Evolutionary conservation across 768 basidiomycete species (phyloP).

Genomic region (Rhizopogon vesiculosus): DNA sequence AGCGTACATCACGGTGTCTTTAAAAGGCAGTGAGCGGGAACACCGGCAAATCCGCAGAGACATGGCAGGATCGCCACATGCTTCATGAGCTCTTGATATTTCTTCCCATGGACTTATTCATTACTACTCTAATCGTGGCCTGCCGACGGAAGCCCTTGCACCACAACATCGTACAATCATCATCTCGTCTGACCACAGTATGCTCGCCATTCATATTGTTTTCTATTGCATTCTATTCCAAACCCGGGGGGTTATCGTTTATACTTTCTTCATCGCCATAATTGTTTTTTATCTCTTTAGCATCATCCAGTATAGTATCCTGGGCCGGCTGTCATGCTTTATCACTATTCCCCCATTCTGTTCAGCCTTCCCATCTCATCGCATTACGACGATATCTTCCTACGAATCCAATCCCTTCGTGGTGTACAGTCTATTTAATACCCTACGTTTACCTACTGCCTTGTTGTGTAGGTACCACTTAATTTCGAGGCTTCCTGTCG

Average conservation of each 20-base stretch:
- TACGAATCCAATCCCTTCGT: conserved; percentile 15
- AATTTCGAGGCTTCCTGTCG: conserved; percentile 22
- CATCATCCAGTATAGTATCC: conserved; percentile 24
- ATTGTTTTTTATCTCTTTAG: conserved; percentile 21
- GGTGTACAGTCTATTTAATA: conserved; percentile 32
- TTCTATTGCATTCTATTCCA: conserved; percentile 12
- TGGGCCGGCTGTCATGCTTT: conserved; percentile 21
- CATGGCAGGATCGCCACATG: conserved; percentile 20
- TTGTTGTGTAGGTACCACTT: conserved; percentile 23
- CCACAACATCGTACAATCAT: conserved; percentile 20
- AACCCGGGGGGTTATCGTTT: conserved; percentile 14
- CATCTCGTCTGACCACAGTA: conserved; percentile 10
- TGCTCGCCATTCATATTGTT: conserved; percentile 17
- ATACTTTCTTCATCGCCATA: conserved; percentile 27
- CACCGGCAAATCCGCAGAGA: conserved; percentile 35
- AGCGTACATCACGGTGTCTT: conserved; percentile 83
- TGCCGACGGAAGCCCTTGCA: conserved; percentile 23
- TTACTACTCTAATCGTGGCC: conserved; percentile 11
- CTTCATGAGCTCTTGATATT: conserved; percentile 20
- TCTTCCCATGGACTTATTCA: conserved; percentile 14
- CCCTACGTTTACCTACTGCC: conserved; percentile 29
- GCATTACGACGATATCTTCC: conserved; percentile 21
- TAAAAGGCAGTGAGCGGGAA: conserved; percentile 71
- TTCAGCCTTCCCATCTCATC: conserved; percentile 18
- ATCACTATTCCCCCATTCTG: conserved; percentile 15